Base-by-base conservation (phyloP, 306 rosid genomes). In the Rosa lucieae region DNA sequence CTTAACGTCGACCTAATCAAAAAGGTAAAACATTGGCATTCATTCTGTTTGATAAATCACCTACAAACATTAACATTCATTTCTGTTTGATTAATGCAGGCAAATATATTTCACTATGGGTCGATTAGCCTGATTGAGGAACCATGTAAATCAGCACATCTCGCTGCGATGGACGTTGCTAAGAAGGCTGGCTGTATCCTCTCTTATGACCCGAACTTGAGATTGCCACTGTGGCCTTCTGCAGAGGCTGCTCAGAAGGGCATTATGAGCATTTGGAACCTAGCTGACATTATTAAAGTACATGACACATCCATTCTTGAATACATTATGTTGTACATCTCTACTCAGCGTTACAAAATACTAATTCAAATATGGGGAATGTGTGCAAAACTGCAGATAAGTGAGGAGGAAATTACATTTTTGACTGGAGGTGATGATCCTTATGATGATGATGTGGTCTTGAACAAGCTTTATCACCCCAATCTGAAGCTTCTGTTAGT, bases 121-220 rank as follows among this genome's bases (percentile, higher is more conserved):
- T 94, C 98, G 39, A 92, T 94, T 67, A 90, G 97, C 83, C 86
- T 94, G 94, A 92, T 94, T 82, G 87, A 84, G 14, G 94, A 94
- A 20, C 98, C 97, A 5, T 87, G 90, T 80, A 92, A 82, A 80
- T 94, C 94, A 17, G 87, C 96, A 76, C 97, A 94, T 74, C 89
- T 86, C 84, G 94, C 96, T 51, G 93, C 96, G 37, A 83, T 92
- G 92, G 73, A 79, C 56, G 79, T 83, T 69, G 97, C 98, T 66
- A 92, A 77, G 80, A 78, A 61, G 37, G 85, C 94, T 51, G 96
- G 96, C 47, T 84, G 85, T 65, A 79, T 90, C 63, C 96, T 94
- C 72, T 94, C 96, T 72, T 94, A 90, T 35, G 97, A 90, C 66
- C 98, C 98, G 7, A 94, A 94, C 69, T 87, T 94, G 87, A 92